These are phyloP conservation scores for Eudorina sp. DNA, from an alignment of 139 green algal species.

Conservation along the genomic window DNA sequence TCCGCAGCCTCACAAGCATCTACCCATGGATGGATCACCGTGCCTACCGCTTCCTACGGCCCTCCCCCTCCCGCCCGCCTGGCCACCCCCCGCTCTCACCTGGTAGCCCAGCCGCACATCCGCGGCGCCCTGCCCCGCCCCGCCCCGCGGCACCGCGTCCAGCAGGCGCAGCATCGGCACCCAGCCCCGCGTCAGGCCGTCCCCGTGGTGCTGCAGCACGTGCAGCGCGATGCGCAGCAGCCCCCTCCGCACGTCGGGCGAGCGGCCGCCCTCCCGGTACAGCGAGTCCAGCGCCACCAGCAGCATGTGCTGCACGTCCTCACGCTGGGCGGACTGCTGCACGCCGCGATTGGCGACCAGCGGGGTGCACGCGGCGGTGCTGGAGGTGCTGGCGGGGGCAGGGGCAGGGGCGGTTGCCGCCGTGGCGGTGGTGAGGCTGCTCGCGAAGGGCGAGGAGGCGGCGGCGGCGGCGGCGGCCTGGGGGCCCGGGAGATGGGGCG, in stretches of 20 bases:
- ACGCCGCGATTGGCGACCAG: not conserved
- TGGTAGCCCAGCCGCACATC: constrained; percentile 80
- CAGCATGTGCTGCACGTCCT: constrained; percentile 86
- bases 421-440: not conserved
- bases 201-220: constrained; percentile 84
- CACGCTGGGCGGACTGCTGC: constrained; percentile 8
- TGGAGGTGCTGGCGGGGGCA: too few relatives aligned
- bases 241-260: constrained; percentile 74
- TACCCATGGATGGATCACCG: too few relatives aligned
- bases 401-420: too few relatives aligned
- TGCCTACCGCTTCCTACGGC: too few relatives aligned
- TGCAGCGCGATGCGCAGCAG: constrained; percentile 81
- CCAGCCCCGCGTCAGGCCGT: constrained; percentile 83
- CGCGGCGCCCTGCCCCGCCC: constrained; percentile 56
- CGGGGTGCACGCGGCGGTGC: not conserved
- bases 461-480: not conserved
- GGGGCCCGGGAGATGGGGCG: not conserved
- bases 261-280: constrained; percentile 50
- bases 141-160: constrained; percentile 69
- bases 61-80: not conserved
- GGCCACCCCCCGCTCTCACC: constrained; percentile 25
- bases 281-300: constrained; percentile 81
- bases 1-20: too few relatives aligned
- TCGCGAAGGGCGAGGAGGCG: not conserved
- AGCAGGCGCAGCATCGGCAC: constrained; percentile 85